phyloP scores from a whole-genome alignment of 371 early-diverging fungal species.

The Lichtheimia corymbifera region DNA sequence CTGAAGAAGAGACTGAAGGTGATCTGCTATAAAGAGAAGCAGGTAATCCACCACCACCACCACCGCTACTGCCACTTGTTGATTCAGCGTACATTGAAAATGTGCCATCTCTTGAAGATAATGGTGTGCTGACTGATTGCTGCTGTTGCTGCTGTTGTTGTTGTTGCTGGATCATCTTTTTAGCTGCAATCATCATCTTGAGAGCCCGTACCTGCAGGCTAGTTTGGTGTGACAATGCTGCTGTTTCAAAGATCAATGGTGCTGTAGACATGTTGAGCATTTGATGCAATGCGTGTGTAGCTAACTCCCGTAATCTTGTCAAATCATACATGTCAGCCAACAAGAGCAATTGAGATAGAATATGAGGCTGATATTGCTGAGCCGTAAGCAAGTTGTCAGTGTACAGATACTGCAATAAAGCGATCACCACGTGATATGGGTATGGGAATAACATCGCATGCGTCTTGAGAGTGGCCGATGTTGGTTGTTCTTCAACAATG shows the following conservation, averaged over 20 bases:
- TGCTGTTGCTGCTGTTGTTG: constrained; percentile 28
- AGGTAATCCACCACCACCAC: not conserved
- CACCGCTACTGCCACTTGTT: constrained; percentile 11
- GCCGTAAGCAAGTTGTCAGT: constrained; percentile 61
- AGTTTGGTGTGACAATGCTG: constrained; percentile 49
- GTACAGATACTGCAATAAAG: constrained; percentile 63
- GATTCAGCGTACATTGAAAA: constrained; percentile 26
- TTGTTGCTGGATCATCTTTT: constrained; percentile 42
- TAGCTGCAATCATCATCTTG: constrained; percentile 49
- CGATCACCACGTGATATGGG: constrained; percentile 54
- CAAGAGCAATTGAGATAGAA: constrained; percentile 57
- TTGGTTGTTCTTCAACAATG: not conserved
- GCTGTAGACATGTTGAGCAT: constrained; percentile 58
- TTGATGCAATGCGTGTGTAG: constrained; percentile 54
- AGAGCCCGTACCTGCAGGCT: constrained; percentile 55
- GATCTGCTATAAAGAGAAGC: not conserved
- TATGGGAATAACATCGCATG: constrained; percentile 46
- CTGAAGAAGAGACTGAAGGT: constrained; percentile 1
- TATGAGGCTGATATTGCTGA: constrained; percentile 48
- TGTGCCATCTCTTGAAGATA: constrained; percentile 20
- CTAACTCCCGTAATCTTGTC: constrained; percentile 48
- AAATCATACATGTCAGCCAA: constrained; percentile 57
- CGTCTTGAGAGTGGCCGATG: constrained; percentile 10
- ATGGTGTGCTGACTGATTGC: constrained; percentile 11
- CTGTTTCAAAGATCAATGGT: constrained; percentile 55